A percentile compares a stretch with the other conserved stretches of the same genome.
phyloP scores from a whole-genome alignment of 306 rosid species.

The Hippophae tibetana region DNA sequence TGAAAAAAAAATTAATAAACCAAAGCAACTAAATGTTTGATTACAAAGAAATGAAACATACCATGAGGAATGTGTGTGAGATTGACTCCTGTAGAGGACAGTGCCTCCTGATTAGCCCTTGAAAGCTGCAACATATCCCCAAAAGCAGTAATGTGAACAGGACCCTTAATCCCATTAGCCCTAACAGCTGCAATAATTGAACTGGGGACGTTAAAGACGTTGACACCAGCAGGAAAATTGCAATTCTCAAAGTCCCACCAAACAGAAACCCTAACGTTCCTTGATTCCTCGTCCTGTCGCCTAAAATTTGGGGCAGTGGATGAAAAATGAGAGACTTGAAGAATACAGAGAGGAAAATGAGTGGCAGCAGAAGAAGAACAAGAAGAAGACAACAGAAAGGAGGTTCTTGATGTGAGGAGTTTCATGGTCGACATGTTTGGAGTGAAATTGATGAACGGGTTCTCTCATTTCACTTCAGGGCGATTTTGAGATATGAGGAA shows the following conservation, averaged over 20 bases:
- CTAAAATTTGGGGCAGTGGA: conserved; percentile 20
- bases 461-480: too few species aligned
- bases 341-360: conserved; percentile 13
- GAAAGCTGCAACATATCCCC: conserved; percentile 65
- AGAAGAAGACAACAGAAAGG: conserved; percentile 12
- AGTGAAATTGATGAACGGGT: too few species aligned
- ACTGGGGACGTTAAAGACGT: conserved; percentile 36
- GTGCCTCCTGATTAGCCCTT: conserved; percentile 50
- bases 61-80: conserved; percentile 62
- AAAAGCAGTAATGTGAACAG: conserved; percentile 63
- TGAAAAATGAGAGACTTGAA: conserved; percentile 27
- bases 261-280: conserved; percentile 64
- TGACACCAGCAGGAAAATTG: conserved; percentile 34
- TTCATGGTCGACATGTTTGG: conserved; percentile 11
- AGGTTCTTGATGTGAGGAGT: conserved; percentile 11
- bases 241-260: conserved; percentile 98
- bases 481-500: too few species aligned
- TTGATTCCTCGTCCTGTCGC: conserved; percentile 48
- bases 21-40: neutral
- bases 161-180: conserved; percentile 73
- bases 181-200: conserved; percentile 56
- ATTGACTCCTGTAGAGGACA: conserved; percentile 61
- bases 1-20: too few species aligned
- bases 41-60: conserved; percentile 10
- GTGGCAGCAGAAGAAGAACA: neutral